These are phyloP conservation scores for Amaranthus palmeri DNA, from an alignment of 148 eudicot species.

Conservation along the genomic window DNA sequence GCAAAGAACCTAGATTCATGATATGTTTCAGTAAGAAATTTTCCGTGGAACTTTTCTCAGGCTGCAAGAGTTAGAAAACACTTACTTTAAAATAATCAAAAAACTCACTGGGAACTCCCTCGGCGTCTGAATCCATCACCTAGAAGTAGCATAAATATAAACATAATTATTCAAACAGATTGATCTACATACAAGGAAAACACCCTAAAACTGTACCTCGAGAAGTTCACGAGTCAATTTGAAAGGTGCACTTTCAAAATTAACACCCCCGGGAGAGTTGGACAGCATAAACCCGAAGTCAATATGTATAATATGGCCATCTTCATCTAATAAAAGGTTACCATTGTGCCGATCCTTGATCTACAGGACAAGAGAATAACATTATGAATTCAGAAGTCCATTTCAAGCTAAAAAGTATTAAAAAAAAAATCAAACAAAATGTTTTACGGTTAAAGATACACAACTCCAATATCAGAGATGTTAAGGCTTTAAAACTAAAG, in stretches of 20 bases:
- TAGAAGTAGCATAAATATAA: slow-evolving; percentile 29
- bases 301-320: slow-evolving; percentile 97
- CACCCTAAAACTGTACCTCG: slow-evolving; percentile 49
- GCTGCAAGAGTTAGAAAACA: slow-evolving; percentile 8
- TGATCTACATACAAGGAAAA: neutral
- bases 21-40: neutral
- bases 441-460: neutral
- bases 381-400: neutral
- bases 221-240: slow-evolving; percentile 98
- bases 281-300: slow-evolving; percentile 99
- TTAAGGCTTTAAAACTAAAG: neutral
- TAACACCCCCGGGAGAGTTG: slow-evolving; percentile 98
- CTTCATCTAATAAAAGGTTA: slow-evolving; percentile 93
- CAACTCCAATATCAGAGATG: neutral
- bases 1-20: slow-evolving; percentile 77
- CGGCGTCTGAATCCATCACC: slow-evolving; percentile 99
- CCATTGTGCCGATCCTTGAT: slow-evolving; percentile 99
- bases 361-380: slow-evolving; percentile 30
- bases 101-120: slow-evolving; percentile 95
- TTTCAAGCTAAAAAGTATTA: neutral
- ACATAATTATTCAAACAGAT: neutral
- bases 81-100: slow-evolving; percentile 93
- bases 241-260: slow-evolving; percentile 99
- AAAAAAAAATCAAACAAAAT: neutral
- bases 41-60: neutral